A percentile compares a stretch with the other conserved stretches of the same genome.
Evolutionary conservation across 768 basidiomycete genomes (phyloP).

Genomic region (Lyophyllum semitale): DNA sequence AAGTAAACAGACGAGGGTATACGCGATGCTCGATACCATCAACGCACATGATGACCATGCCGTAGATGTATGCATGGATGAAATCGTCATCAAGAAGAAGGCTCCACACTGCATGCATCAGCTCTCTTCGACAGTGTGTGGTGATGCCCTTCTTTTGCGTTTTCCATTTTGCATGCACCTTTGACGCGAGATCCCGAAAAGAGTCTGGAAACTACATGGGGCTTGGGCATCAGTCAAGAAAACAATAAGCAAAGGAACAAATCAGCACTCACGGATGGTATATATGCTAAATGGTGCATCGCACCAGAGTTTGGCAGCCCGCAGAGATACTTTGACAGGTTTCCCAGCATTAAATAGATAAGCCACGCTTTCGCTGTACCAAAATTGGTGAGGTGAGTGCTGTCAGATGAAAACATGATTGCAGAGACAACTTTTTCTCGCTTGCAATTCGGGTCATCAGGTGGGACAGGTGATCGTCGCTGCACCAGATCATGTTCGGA

Average conservation of each 20-base stretch:
- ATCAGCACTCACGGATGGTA: slow-evolving; percentile 36
- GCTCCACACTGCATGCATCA: too few relatives aligned
- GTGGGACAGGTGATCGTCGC: slow-evolving; percentile 16
- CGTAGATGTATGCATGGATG: not conserved
- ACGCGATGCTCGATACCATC: not conserved
- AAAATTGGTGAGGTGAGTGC: slow-evolving; percentile 29
- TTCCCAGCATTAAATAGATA: slow-evolving; percentile 39
- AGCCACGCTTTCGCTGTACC: slow-evolving; percentile 38
- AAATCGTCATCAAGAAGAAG: too few relatives aligned
- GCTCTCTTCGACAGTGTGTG: too few relatives aligned
- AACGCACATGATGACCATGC: slow-evolving; percentile 9
- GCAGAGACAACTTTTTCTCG: slow-evolving; percentile 26
- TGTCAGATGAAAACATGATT: slow-evolving; percentile 27
- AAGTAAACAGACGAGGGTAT: too few relatives aligned
- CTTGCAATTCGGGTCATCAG: slow-evolving; percentile 25
- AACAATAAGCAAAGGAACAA: not conserved
- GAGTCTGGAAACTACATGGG: slow-evolving; percentile 28
- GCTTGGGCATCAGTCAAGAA: not conserved
- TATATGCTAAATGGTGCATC: too few relatives aligned
- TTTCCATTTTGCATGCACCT: slow-evolving; percentile 10
- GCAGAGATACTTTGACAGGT: slow-evolving; percentile 41
- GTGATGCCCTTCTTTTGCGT: slow-evolving; percentile 18
- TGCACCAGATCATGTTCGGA: slow-evolving; percentile 30
- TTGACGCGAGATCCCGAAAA: slow-evolving; percentile 23
- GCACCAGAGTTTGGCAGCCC: slow-evolving; percentile 25